These are phyloP conservation scores for Pontederia paniculata DNA, from an alignment of 176 grass and related monocot genomes.

Conservation along the genomic window DNA sequence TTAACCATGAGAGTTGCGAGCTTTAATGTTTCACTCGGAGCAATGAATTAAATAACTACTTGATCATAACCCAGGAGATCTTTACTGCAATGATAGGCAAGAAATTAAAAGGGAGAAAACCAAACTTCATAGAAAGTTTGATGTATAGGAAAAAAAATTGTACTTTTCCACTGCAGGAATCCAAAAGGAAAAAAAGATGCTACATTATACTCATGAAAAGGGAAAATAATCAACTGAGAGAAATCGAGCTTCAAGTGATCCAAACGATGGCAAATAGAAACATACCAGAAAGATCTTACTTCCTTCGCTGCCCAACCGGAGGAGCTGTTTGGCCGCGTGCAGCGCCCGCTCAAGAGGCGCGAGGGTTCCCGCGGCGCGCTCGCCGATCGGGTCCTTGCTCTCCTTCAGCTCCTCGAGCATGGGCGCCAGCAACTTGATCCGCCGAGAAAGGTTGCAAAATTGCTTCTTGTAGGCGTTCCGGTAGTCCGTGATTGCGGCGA, in stretches of 20 bases:
- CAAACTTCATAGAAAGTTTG: not conserved
- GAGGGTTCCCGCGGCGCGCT: not conserved
- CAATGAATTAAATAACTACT: too few species aligned
- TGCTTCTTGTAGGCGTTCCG: constrained; percentile 17
- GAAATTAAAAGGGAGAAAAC: not conserved
- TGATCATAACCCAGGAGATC: too few species aligned
- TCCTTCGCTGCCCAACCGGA: constrained; percentile 14
- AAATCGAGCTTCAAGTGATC: not conserved
- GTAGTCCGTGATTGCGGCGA: constrained; percentile 10
- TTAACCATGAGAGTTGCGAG: too few species aligned
- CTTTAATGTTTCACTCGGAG: too few species aligned
- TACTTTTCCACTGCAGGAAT: not conserved
- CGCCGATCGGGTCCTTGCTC: not conserved
- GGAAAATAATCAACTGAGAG: not conserved
- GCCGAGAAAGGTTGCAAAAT: constrained; percentile 19
- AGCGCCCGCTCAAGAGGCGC: constrained; percentile 2
- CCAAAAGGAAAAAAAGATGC: not conserved
- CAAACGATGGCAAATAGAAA: not conserved
- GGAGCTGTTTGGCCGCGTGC: constrained; percentile 5
- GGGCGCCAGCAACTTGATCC: constrained; percentile 20
- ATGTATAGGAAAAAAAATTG: not conserved
- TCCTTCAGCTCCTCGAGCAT: constrained; percentile 21
- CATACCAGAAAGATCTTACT: constrained; percentile 21
- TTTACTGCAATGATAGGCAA: not conserved
- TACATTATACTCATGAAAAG: not conserved